Evolutionary conservation across 768 basidiomycete genomes (phyloP), one percentile per base, ranked within the genome.

Genomic region (Lactarius psammicola): DNA sequence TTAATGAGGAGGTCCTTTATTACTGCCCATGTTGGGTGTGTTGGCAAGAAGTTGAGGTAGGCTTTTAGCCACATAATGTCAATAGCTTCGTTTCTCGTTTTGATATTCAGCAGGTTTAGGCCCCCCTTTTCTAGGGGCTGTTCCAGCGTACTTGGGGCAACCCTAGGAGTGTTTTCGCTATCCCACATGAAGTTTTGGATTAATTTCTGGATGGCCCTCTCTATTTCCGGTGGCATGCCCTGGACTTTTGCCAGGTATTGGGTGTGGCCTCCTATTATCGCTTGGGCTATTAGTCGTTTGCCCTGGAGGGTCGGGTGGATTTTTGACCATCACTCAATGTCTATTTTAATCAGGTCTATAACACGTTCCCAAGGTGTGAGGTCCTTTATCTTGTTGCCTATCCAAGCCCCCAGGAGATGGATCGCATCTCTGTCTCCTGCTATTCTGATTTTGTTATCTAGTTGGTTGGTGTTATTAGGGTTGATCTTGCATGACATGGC

Each of bases 371-470:
- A 38, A 0, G 38, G 13, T 38, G 10, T 38, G 13, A 11, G 4
- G 1, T 38, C 15, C 0, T 11, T 1, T 3, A 13, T 17, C 13
- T 38, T 38, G 5, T 38, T 38, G 1, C 38, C 38, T 15, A 38
- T 38, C 38, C 38, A 38, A 0, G 38, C 38, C 15, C 38, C 38
- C 2, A 38, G 38, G 2, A 11, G 10, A 13, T 13, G 13, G 1
- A 38, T 38, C 4, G 38, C 38, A 15, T 38, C 38, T 4, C 38
- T 13, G 15, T 38, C 38, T 92, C n/a, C n/a, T n/a, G n/a, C n/a
- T n/a, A n/a, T n/a, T n/a, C n/a, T n/a, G n/a, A n/a, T n/a, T n/a
- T n/a, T n/a, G n/a, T n/a, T n/a, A n/a, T n/a, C n/a, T n/a, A n/a
- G n/a, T n/a, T n/a, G n/a, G n/a, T n/a, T n/a, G n/a, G n/a, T n/a